phyloP scores from a whole-genome alignment of 257 asterid species.

The Verbena officinalis region DNA sequence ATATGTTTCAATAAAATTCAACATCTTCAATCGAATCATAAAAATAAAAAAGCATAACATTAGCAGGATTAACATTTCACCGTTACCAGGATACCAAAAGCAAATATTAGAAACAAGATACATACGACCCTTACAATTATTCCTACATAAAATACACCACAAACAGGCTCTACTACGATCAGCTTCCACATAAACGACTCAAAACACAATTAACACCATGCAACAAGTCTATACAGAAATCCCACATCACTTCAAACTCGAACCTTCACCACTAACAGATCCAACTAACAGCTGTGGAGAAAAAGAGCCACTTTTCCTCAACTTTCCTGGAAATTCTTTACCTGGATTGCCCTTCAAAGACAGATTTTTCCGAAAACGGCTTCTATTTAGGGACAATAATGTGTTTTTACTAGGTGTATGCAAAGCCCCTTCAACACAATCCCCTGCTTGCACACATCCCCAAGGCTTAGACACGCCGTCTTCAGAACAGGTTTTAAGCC shows the following conservation, averaged over 20 bases:
- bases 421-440: conserved; percentile 86
- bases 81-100: conserved; percentile 19
- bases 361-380: conserved; percentile 59
- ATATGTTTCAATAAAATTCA: too few species aligned
- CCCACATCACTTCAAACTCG: conserved; percentile 39
- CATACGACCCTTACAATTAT: conserved; percentile 24
- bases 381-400: conserved; percentile 68
- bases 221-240: conserved; percentile 23
- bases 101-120: conserved; percentile 24
- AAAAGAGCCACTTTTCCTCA: conserved; percentile 59
- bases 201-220: conserved; percentile 20
- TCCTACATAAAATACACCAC: conserved; percentile 21
- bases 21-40: background rate
- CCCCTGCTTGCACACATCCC: conserved; percentile 85
- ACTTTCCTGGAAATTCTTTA: conserved; percentile 70
- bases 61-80: too few species aligned
- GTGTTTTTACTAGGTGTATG: conserved; percentile 60
- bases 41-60: conserved; percentile 8
- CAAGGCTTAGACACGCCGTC: conserved; percentile 77
- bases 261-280: conserved; percentile 44
- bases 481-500: conserved; percentile 64
- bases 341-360: conserved; percentile 56
- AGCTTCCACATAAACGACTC: conserved; percentile 7
- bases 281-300: conserved; percentile 61
- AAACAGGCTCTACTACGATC: conserved; percentile 24